Base-by-base conservation (phyloP, 2,329 filamentous ascomycete genomes). In the Xylariaceae sp. region DNA sequence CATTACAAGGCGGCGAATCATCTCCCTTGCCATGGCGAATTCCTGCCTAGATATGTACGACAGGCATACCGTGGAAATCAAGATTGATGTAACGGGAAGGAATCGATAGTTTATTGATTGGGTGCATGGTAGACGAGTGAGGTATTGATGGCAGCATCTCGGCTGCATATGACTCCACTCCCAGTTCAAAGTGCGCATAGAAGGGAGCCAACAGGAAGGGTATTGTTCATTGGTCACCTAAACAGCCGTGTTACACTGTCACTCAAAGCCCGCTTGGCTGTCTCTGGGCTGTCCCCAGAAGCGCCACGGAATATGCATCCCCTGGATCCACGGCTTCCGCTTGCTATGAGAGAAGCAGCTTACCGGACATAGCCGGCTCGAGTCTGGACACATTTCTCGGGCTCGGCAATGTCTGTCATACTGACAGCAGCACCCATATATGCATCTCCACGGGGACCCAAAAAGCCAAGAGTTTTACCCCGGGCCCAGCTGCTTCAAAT, bases 61-160 rank as follows among this genome's bases (percentile, higher is more conserved):
- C 46, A 46, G n/a, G n/a, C n/a, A n/a, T n/a, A n/a, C n/a, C 38
- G 46, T 40, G 40, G 39, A 45, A 49, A 47, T 35, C 23, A 36
- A 34, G 26, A 31, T 40, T 41, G 47, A 40, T 50, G 40, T 44
- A 47, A 48, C 47, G 46, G 40, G 47, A 51, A n/a, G n/a, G n/a
- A n/a, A n/a, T n/a, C 42, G 41, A 34, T 24, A 41, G 21, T 46
- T 50, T 48, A 52, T 52, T 51, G 48, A 54, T 54, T 52, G 50
- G 51, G 35, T 48, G 47, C 47, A 55, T 52, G 46, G 45, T 32
- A 39, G 31, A 24, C 21, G 21, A 24, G 21, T 6, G 21, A 24
- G 11, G n/a, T n/a, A n/a, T n/a, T n/a, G 21, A 50, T 47, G 44
- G 51, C 42, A 48, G 45, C 43, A 49, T 49, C 43, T 40, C 40